Base-by-base conservation (phyloP, 208 protist genomes). In the Crithidia expoeki region DNA sequence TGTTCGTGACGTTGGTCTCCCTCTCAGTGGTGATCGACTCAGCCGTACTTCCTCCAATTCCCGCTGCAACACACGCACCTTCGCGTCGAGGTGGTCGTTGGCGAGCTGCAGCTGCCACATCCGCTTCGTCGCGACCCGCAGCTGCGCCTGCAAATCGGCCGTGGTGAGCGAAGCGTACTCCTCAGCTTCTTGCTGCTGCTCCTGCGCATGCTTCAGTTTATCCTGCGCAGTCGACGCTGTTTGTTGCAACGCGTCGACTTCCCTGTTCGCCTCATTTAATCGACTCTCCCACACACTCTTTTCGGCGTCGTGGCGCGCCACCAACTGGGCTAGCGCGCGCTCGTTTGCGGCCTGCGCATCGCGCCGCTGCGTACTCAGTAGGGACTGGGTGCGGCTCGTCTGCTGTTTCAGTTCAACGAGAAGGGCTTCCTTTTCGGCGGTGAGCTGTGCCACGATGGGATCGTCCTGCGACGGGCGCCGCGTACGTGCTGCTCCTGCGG, bases 31-130 rank as follows among this genome's bases (percentile, higher is more conserved):
- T 14, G 70, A 68, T 23, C 23, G 52, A 33, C 36, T 27, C 10
- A 34, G 3, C 7, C 72, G 64, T 42, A 73, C 34, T 30, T 83
- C 78, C 33, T 83, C 78, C 34, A 78, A 63, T 68, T 83, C 72
- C 14, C 72, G 40, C 64, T 59, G 40, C 55, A 83, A 49, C 62
- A 83, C 72, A 32, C 72, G 44, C 36, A 58, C 28, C 47, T 78
- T 72, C 2, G 75, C 61, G 19, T 77, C 67, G 36, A 85, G 80
- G 49, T 75, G 59, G 17, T 80, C 80, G 57, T 81, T 85, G 7
- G 44, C 63, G 12, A 81, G 69, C 67, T 79, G 68, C 49, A 75
- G 64, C 14, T 64, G 53, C 58, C 60, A 72, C 66, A 79, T 68
- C 30, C 51, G 30, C 44, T 72, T 74, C 28, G 72, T 76, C 14